Base-by-base conservation (phyloP, 139 green algal species). In the Coelastrella sp. region DNA sequence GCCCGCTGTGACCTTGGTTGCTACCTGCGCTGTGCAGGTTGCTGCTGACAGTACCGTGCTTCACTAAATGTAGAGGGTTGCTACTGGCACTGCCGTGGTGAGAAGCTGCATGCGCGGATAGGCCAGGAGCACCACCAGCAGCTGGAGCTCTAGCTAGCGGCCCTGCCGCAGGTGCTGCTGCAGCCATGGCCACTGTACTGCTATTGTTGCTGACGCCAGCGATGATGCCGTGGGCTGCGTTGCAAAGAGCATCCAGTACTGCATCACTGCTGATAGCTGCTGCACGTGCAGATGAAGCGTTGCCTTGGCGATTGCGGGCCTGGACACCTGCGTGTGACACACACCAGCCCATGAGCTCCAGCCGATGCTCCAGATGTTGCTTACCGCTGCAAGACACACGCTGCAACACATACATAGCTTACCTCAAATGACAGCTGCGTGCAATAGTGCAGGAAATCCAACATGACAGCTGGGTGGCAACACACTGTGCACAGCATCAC, bases 201-300 rank as follows among this genome's bases (percentile, higher is more conserved):
- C 80, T 73, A n/a, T 74, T 59, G 76, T 65, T 32, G 22, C 80
- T 79, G 10, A 66, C 73, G 20, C 85, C 57, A 8, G 75, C 91
- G 3, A 97, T 93, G 54, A 98, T 82, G 23, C 77, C 80, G 65
- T 98, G 92, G 2, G 95, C 97, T 19, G 90, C 77, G 2, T 78
- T 58, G 4, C 96, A 95, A 7, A 99, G 94, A 60, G 88, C 87
- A 3, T 76, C 71, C 3, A 98, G 94, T 73, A 97, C 92, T 17
- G 89, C 85, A 16, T 97, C 91, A 7, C 92, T 83, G 10, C 94
- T 95, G 56, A 97, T 89, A n/a, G 93, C 68, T 0, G 61, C 89
- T 1, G 98, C 98, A 57, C 92, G 90, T 16, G 89, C 90, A 3
- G 94, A 96, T 73, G 97, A 98, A 19, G 98, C 98, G 88, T 99